Conservation (phyloP, 2,329 filamentous ascomycete genomes). For the Plectosphaerella sp. region DNA sequence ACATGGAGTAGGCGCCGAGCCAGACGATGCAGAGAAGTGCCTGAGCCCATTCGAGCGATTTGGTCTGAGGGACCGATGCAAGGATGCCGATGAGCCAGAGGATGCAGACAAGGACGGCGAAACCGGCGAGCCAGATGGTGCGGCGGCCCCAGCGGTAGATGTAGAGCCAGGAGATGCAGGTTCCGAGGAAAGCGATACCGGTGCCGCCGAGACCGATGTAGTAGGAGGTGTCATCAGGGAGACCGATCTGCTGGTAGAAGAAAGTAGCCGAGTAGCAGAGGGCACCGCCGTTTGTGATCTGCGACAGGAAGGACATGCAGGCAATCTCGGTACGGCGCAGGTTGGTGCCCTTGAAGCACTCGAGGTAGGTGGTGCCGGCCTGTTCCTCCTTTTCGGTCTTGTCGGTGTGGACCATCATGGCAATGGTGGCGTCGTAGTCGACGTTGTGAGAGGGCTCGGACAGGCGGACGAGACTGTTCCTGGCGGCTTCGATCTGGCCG, state of each 20-base stretch:
- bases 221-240: constrained; percentile 29
- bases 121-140: constrained; percentile 35
- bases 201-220: constrained; percentile 36
- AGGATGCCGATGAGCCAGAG: constrained; percentile 40
- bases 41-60: constrained; percentile 32
- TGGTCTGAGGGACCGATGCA: constrained; percentile 28
- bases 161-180: constrained; percentile 37
- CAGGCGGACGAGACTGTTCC: constrained; percentile 23
- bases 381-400: constrained; percentile 38
- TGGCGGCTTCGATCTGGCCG: constrained; percentile 24
- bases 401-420: constrained; percentile 39
- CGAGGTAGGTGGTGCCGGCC: constrained; percentile 32
- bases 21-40: constrained; percentile 37
- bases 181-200: constrained; percentile 36
- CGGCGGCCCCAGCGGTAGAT: constrained; percentile 37
- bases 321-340: constrained; percentile 40
- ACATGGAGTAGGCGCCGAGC: constrained; percentile 37
- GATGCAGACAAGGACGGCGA: constrained; percentile 29
- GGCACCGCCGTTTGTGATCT: constrained; percentile 35
- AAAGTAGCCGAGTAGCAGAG: constrained; percentile 37
- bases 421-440: constrained; percentile 30
- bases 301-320: constrained; percentile 33
- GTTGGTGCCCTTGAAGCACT: constrained; percentile 44
- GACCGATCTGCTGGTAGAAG: constrained; percentile 43
- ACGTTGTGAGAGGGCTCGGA: constrained; percentile 23